Conservation (phyloP, 768 basidiomycete species). For the Gelatoporia subvermispora region DNA sequence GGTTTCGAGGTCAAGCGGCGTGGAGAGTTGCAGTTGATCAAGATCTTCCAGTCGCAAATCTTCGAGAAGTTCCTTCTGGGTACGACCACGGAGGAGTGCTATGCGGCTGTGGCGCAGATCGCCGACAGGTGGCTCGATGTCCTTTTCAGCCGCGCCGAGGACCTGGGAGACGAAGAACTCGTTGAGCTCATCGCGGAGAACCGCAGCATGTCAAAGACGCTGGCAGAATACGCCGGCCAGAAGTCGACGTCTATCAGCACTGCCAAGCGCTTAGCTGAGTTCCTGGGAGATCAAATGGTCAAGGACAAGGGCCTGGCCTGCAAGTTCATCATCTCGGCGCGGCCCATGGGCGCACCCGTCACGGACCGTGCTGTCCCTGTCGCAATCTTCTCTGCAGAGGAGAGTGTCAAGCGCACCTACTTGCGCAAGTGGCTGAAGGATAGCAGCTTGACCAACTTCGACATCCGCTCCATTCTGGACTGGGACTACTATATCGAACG, state of each 20-base stretch:
- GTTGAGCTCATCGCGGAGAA: slow-evolving; percentile 99
- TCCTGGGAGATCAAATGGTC: slow-evolving; percentile 97
- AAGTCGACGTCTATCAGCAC: slow-evolving; percentile 99
- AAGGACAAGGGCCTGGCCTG: slow-evolving; percentile 99
- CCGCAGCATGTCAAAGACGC: slow-evolving; percentile 93
- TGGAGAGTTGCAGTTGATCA: slow-evolving; percentile 96
- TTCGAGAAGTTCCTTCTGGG: slow-evolving; percentile 98
- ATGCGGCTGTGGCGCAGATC: slow-evolving; percentile 86
- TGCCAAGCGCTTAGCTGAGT: slow-evolving; percentile 90
- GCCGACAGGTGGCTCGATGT: slow-evolving; percentile 98
- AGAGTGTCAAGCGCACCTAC: slow-evolving; percentile 82
- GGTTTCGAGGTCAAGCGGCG: slow-evolving; percentile 99
- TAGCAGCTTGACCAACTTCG: slow-evolving; percentile 79
- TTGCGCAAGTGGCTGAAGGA: slow-evolving; percentile 97
- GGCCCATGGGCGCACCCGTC: slow-evolving; percentile 88
- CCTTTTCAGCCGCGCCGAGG: slow-evolving; percentile 82
- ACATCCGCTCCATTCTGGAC: slow-evolving; percentile 90
- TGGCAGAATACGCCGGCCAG: slow-evolving; percentile 93
- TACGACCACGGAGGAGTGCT: slow-evolving; percentile 90
- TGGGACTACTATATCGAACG: slow-evolving; percentile 99
- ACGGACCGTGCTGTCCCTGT: slow-evolving; percentile 96
- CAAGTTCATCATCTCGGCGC: slow-evolving; percentile 97
- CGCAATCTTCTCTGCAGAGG: slow-evolving; percentile 96
- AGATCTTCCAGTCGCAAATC: slow-evolving; percentile 97
- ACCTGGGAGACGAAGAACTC: slow-evolving; percentile 83